These are phyloP conservation scores for Rubus parviflorus DNA, from an alignment of 306 rosid genomes.

Conservation along the genomic window DNA sequence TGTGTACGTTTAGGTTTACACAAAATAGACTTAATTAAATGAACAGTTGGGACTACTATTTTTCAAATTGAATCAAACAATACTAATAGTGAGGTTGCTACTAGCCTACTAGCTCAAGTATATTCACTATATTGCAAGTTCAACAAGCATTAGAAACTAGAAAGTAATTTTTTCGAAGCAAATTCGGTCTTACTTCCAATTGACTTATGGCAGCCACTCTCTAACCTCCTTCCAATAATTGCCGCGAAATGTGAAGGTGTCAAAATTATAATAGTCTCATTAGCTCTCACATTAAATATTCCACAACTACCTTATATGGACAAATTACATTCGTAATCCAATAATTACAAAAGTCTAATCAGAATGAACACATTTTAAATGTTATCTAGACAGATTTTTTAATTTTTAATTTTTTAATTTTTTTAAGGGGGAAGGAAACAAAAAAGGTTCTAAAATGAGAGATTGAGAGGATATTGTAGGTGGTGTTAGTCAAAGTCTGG, in stretches of 20 bases:
- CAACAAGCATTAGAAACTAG: too few species aligned
- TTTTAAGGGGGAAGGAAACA: background rate
- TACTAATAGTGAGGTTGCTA: too few species aligned
- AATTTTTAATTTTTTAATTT: too few species aligned
- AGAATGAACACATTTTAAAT: slow-evolving; percentile 25
- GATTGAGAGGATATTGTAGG: background rate
- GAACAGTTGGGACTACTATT: too few species aligned
- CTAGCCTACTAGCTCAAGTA: too few species aligned
- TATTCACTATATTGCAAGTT: too few species aligned
- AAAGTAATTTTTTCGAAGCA: background rate
- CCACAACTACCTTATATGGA: slow-evolving; percentile 23
- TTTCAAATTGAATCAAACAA: too few species aligned
- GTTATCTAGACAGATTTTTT: slow-evolving; percentile 17
- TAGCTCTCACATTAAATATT: slow-evolving; percentile 7
- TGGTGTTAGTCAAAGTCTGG: slow-evolving; percentile 44
- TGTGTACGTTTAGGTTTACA: background rate
- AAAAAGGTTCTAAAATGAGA: background rate
- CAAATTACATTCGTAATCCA: slow-evolving; percentile 8
- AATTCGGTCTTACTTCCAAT: background rate
- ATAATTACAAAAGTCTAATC: slow-evolving; percentile 13
- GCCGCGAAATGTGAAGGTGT: slow-evolving; percentile 2
- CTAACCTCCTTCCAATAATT: slow-evolving; percentile 6
- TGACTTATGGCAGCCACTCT: background rate
- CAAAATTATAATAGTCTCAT: background rate
- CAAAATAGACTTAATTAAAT: background rate